A percentile compares a stretch with the other conserved stretches of the same genome.
phyloP scores from a whole-genome alignment of 1,139 yeast species.

The Yamadazyma dendronema region DNA sequence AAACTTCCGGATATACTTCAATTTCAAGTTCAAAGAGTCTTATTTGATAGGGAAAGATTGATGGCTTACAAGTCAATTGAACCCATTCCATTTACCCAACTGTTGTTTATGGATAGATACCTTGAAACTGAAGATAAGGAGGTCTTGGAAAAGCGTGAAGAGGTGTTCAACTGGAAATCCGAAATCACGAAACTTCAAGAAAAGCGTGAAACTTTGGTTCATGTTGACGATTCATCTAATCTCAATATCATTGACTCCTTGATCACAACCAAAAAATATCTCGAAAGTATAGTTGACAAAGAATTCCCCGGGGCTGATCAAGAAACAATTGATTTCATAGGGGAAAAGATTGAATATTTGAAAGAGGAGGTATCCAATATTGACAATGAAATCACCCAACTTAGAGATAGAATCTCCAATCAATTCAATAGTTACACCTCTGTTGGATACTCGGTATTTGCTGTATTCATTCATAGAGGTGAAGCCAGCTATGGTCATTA shows the following conservation, averaged over 20 bases:
- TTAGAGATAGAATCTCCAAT: conserved; percentile 45
- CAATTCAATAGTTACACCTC: conserved; percentile 62
- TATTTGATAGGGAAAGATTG: conserved; percentile 72
- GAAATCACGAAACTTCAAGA: conserved; percentile 46
- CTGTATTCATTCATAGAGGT: conserved; percentile 92
- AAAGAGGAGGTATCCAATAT: conserved; percentile 19
- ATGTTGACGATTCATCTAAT: conserved; percentile 46
- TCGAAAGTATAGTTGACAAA: conserved; percentile 34
- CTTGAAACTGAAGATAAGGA: conserved; percentile 67
- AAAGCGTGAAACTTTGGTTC: conserved; percentile 40
- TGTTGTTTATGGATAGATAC: conserved; percentile 82
- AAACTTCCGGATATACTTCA: conserved; percentile 80
- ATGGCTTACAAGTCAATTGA: conserved; percentile 81
- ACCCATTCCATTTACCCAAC: conserved; percentile 77
- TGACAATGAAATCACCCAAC: conserved; percentile 24
- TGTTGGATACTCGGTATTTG: conserved; percentile 80
- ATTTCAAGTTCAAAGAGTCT: conserved; percentile 90
- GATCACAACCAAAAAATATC: conserved; percentile 54
- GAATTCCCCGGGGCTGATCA: conserved; percentile 27
- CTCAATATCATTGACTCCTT: conserved; percentile 50
- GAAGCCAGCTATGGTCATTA: conserved; percentile 96
- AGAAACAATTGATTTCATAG: conserved; percentile 37
- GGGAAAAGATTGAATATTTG: conserved; percentile 24
- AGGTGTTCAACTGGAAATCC: conserved; percentile 64
- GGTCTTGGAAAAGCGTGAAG: conserved; percentile 51